Conservation (phyloP, 2,329 filamentous ascomycete species). For the Fusarium dlaminii region DNA sequence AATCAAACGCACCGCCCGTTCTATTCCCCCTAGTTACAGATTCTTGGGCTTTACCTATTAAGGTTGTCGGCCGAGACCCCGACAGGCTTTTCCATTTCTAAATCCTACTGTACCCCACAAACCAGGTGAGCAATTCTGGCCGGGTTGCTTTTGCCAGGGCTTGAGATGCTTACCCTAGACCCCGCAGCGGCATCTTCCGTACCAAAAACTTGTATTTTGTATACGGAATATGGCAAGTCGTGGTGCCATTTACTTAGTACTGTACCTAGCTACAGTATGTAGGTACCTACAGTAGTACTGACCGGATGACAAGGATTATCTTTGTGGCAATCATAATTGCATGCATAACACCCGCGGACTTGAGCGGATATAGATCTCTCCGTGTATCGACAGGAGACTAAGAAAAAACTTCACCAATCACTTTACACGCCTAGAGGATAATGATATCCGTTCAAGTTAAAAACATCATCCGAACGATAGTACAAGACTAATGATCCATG, state of each 20-base stretch:
- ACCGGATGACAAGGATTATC: not conserved
- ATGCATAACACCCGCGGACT: not conserved
- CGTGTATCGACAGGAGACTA: not conserved
- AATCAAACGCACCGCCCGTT: not conserved
- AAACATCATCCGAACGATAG: not conserved
- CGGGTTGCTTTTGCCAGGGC: not conserved
- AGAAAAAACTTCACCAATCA: not conserved
- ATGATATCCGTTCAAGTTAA: not conserved
- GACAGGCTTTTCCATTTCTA: not conserved
- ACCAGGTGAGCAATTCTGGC: not conserved
- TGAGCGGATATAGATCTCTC: not conserved
- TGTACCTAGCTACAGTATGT: not conserved
- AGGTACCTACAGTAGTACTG: not conserved
- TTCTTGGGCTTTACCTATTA: not conserved
- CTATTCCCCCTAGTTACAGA: not conserved
- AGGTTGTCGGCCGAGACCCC: not conserved
- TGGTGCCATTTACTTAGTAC: not conserved
- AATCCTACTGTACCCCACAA: slow-evolving; percentile 19
- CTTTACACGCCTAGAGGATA: not conserved
- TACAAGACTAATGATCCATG: not conserved
- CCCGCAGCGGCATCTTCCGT: not conserved
- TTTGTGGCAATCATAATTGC: not conserved
- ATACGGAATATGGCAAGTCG: not conserved
- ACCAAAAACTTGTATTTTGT: not conserved
- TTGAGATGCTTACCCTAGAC: slow-evolving; percentile 4